Base-by-base conservation (phyloP, 352 stramenopile species). In the Phytopythium boreale region DNA sequence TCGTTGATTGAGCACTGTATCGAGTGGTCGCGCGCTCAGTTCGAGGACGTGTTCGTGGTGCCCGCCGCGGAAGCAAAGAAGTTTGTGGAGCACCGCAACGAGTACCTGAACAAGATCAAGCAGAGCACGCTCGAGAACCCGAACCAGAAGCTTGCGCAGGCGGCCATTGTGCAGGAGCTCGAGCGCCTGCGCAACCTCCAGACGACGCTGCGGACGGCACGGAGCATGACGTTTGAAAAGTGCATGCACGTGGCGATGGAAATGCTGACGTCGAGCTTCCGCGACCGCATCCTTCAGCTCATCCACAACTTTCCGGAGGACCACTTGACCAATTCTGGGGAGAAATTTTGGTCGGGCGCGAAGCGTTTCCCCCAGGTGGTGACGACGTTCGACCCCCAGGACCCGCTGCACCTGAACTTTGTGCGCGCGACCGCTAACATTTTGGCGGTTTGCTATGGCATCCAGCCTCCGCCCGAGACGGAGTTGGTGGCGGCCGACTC, bases 1-100 rank as follows among this genome's bases (percentile, higher is more conserved):
- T 93, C 84, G n/a, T 69, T 95, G 9, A 95, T 93, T 59, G 87
- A 95, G 49, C 98, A 99, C 83, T 99, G 97, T 71, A 99, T 99
- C 67, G 97, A 99, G 51, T 99, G 97, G 97, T 96, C 96, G n/a
- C 84, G 87, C 20, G 87, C 87, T 24, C 87, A 95, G 69, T 95
- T 95, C 67, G 84, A 93, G 70, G 87, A 95, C 50, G 41, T 90
- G 22, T 95, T 95, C 57, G 84, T 97, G 29, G 87, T 87, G 17
- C 87, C 88, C 11, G 83, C 86, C 26, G 76, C 80, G 7, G 88
- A 96, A 27, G 84, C 85, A 7, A 92, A 97, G 59, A 96, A 96
- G 62, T 97, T 97, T 58, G 70, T 88, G 10, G 62, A 91, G 22
- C 68, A 94, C 56, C 87, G 87, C 29, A 63, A 69, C 20, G 75